Conservation (phyloP, 2,329 filamentous ascomycete species). For the Claviceps paspali region DNA sequence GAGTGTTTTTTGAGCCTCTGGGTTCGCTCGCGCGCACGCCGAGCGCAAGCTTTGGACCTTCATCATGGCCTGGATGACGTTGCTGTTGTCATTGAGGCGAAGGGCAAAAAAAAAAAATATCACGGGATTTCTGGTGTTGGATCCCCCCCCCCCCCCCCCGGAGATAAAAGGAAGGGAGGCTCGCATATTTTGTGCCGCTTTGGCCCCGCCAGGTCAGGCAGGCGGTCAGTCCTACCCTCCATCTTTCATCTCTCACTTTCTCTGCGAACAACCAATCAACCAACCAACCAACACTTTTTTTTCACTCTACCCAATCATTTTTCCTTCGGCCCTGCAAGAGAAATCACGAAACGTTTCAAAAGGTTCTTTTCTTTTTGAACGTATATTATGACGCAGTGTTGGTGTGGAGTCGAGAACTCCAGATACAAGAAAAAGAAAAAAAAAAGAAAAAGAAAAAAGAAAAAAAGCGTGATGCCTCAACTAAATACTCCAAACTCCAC, state of each 20-base stretch:
- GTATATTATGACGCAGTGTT: neutral
- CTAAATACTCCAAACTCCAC: conserved; percentile 6
- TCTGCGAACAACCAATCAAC: no score
- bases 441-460: no score
- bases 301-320: no score
- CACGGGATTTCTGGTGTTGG: no score
- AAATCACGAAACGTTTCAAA: no score
- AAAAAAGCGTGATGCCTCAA: conserved; percentile 5
- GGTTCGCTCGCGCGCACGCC: conserved; percentile 19
- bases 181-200: conserved; percentile 1
- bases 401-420: neutral
- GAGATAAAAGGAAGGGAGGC: neutral
- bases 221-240: no score
- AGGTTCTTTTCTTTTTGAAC: neutral
- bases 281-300: no score
- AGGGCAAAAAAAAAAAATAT: no score
- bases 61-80: conserved; percentile 15
- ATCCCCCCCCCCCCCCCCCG: no score
- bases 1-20: conserved; percentile 18
- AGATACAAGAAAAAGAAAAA: neutral
- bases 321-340: no score
- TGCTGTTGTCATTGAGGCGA: conserved; percentile 1
- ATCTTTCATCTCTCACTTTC: no score
- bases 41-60: conserved; percentile 24
- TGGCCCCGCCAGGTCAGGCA: neutral